Base-by-base conservation (phyloP, 768 basidiomycete genomes). In the Mycena epipterygia region DNA sequence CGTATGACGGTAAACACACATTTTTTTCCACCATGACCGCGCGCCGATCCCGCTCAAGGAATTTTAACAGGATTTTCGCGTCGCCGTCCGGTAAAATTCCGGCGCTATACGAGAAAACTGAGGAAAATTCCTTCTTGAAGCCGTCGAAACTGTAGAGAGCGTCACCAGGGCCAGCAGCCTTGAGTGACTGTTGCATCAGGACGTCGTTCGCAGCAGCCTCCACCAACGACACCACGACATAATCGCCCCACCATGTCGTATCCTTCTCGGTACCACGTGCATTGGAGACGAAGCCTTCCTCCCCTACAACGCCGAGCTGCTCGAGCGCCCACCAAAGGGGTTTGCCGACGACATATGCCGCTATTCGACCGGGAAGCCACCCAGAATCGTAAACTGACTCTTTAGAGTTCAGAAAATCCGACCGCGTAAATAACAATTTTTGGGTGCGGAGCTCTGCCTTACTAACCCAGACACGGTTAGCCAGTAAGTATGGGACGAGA, bases 251-350 rank as follows among this genome's bases (percentile, higher is more conserved):
- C 89, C 79, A 92, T 71, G 71, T 79, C 70, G 80, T 87, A 83
- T 91, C 81, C 57, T 82, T 82, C 33, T 81, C 74, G 21, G 73
- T 23, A 21, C 73, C 71, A 2, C 74, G 62, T 21, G 74, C 76
- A 8, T 41, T 62, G 12, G 76, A 72, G 29, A 78, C 70, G 19
- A 86, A 61, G 17, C 86, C 82, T 29, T 92, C 91, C 53, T 93
- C 92, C 3, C 88, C 89, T 9, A 93, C 88, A 5, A 96, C 81
- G 29, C 89, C 91, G n/a, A 91, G 83, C 71, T 94, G 93, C 70
- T 92, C 90, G 65, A 96, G 86, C 3, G 92, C 90, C 95, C 95
- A 96, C 93, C 92, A 95, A 2, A 96, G 82, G 3, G 95, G 95
- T 74, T 89, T 90, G 9, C 91, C 93, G 9, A 96, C 85, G 11